These are phyloP conservation scores for Rhizopus arrhizus DNA, from an alignment of 371 early-diverging fungal genomes.

Conservation along the genomic window DNA sequence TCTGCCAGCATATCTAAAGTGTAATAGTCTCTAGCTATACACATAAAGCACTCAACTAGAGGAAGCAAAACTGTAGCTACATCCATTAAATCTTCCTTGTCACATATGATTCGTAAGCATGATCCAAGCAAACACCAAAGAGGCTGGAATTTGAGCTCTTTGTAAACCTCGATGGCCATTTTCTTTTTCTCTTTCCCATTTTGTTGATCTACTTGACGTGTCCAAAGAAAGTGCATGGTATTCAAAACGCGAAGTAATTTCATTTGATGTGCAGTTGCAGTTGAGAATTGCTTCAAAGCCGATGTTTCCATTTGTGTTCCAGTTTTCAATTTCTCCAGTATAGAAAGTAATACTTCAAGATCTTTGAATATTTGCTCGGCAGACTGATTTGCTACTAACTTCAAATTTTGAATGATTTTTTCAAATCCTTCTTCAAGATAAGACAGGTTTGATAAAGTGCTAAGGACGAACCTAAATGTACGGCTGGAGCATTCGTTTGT, in stretches of 20 bases:
- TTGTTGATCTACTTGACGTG: slow-evolving; percentile 34
- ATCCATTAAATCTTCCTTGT: slow-evolving; percentile 78
- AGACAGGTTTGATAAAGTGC: slow-evolving; percentile 85
- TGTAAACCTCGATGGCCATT: slow-evolving; percentile 66
- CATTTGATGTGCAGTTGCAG: slow-evolving; percentile 85
- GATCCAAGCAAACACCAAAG: slow-evolving; percentile 83
- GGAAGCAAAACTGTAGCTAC: slow-evolving; percentile 93
- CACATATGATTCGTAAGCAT: slow-evolving; percentile 73
- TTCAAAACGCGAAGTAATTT: slow-evolving; percentile 91
- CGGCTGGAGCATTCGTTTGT: slow-evolving; percentile 89
- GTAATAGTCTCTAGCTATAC: slow-evolving; percentile 64
- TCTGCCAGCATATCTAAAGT: slow-evolving; percentile 33
- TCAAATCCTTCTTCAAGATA: slow-evolving; percentile 70
- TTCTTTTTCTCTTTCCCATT: slow-evolving; percentile 40
- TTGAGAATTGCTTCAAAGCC: slow-evolving; percentile 74
- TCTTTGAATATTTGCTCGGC: slow-evolving; percentile 72
- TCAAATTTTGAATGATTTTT: slow-evolving; percentile 75
- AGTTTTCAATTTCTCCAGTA: slow-evolving; percentile 55
- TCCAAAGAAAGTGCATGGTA: slow-evolving; percentile 84
- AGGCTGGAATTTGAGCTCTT: slow-evolving; percentile 66
- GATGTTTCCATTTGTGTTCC: slow-evolving; percentile 67
- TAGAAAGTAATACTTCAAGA: slow-evolving; percentile 61
- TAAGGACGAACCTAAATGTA: slow-evolving; percentile 91
- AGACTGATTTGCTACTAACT: slow-evolving; percentile 67
- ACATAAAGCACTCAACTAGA: slow-evolving; percentile 95